Conservation (phyloP, 352 stramenopile genomes). For the Phytophthora europaea region DNA sequence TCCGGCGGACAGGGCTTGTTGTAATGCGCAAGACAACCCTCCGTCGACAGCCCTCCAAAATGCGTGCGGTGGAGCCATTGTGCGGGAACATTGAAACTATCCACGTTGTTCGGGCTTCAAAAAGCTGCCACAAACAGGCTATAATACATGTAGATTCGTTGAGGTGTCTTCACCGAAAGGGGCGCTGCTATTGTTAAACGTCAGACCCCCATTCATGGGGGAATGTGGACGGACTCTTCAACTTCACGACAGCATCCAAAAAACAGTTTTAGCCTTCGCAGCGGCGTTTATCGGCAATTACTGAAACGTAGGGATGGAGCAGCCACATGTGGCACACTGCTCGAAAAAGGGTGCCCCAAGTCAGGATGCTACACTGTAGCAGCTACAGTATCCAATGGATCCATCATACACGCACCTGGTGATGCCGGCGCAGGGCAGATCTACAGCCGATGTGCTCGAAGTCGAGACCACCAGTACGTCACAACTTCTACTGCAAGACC, state of each 20-base stretch:
- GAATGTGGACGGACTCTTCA: background rate
- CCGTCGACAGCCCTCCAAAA: background rate
- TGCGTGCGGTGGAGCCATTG: background rate
- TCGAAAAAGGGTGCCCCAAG: background rate
- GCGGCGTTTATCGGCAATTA: no score
- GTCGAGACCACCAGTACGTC: background rate
- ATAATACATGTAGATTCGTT: no score
- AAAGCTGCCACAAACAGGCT: background rate
- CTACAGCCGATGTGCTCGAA: background rate
- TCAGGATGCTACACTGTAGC: background rate
- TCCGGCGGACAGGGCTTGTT: background rate
- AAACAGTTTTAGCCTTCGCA: background rate
- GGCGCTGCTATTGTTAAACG: background rate
- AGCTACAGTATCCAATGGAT: background rate
- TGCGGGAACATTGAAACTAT: background rate
- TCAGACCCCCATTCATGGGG: background rate
- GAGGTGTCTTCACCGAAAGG: conserved; percentile 16
- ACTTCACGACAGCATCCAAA: background rate
- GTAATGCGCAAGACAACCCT: no score
- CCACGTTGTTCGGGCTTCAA: conserved; percentile 18
- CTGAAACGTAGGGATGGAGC: background rate
- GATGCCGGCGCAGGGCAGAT: background rate
- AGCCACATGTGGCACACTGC: background rate
- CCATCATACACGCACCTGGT: background rate
- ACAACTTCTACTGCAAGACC: background rate